Conservation (phyloP, 306 rosid species). For the Cicer bijugum region DNA sequence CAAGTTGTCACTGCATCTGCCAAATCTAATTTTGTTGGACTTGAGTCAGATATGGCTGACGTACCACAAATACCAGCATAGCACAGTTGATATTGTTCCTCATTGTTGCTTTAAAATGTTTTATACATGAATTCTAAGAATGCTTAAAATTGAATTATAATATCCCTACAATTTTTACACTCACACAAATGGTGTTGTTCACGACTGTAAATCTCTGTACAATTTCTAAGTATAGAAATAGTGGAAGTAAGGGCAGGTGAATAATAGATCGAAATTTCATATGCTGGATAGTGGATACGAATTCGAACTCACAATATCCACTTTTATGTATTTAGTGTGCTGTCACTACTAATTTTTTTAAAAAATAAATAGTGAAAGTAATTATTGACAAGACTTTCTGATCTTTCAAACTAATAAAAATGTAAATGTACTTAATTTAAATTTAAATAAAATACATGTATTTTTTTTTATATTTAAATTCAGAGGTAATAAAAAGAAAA, state of each 20-base stretch:
- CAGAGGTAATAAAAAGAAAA: too few relatives aligned
- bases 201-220: neutral
- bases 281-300: too few relatives aligned
- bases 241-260: too few relatives aligned
- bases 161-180: neutral
- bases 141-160: neutral
- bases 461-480: too few relatives aligned
- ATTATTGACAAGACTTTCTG: neutral
- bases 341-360: too few relatives aligned
- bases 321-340: too few relatives aligned
- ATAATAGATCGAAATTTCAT: too few relatives aligned
- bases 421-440: too few relatives aligned
- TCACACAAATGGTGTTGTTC: neutral
- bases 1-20: neutral
- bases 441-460: too few relatives aligned
- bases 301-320: too few relatives aligned
- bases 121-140: neutral
- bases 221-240: too few relatives aligned
- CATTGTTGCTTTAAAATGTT: neutral
- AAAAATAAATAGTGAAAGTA: neutral
- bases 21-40: constrained; percentile 26
- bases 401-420: too few relatives aligned
- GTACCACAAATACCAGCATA: constrained; percentile 19
- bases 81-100: constrained; percentile 18
- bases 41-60: constrained; percentile 1